Percentiles rank a stretch among this genome's conserved stretches.
Conservation (phyloP, 768 basidiomycete genomes). For the Psilocybe tampanensis region DNA sequence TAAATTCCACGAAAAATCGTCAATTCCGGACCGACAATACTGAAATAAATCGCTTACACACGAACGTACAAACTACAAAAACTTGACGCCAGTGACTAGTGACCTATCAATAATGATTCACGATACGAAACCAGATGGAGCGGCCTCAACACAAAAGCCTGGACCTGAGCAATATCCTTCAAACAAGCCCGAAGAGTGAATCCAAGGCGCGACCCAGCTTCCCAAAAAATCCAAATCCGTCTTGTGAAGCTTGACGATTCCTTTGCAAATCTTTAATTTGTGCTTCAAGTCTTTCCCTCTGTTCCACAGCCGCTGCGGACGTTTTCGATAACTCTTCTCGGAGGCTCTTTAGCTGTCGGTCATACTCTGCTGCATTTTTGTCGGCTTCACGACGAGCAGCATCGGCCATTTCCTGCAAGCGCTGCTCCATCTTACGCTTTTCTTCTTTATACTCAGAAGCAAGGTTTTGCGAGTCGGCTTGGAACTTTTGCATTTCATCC, state of each 20-base stretch:
- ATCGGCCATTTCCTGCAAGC: slow-evolving; percentile 29
- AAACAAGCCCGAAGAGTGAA: slow-evolving; percentile 9
- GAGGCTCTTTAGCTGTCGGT: slow-evolving; percentile 5
- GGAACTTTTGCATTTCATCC: slow-evolving; percentile 43
- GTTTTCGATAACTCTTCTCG: background rate
- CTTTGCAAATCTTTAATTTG: slow-evolving; percentile 21
- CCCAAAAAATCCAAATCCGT: slow-evolving; percentile 20
- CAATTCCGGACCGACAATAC: too few species aligned
- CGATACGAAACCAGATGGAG: too few species aligned
- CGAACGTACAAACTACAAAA: too few species aligned
- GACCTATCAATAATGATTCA: too few species aligned
- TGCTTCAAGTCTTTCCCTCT: slow-evolving; percentile 15
- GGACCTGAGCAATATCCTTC: too few species aligned
- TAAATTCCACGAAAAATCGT: too few species aligned
- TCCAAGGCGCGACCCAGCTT: slow-evolving; percentile 21
- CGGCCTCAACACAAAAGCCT: too few species aligned
- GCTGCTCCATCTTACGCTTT: slow-evolving; percentile 30
- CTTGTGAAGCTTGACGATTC: background rate
- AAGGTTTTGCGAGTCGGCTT: slow-evolving; percentile 39
- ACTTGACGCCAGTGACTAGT: too few species aligned
- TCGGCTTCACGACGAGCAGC: slow-evolving; percentile 7
- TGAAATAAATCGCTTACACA: too few species aligned
- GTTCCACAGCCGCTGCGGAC: slow-evolving; percentile 1
- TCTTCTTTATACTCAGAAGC: slow-evolving; percentile 40
- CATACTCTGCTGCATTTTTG: slow-evolving; percentile 8